Percentiles rank a stretch among this genome's conserved stretches.
phyloP scores from a whole-genome alignment of 2,329 filamentous ascomycete genomes.

The Rutstroemia sp. region DNA sequence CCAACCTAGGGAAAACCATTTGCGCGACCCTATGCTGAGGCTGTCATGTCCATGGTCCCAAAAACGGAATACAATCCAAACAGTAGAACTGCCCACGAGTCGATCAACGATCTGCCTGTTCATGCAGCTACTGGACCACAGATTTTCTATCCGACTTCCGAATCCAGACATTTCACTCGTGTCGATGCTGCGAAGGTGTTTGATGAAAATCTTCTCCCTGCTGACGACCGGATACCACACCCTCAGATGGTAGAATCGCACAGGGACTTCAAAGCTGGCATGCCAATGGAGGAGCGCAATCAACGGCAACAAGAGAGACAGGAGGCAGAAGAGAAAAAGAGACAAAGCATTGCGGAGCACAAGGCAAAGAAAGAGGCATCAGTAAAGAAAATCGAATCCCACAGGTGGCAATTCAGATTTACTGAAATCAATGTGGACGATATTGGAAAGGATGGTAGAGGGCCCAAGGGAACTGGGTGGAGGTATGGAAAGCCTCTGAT shows the following conservation, averaged over 20 bases:
- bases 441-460: slow-evolving; percentile 46
- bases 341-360: slow-evolving; percentile 30
- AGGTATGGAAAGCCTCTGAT: slow-evolving; percentile 56
- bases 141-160: slow-evolving; percentile 56
- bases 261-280: slow-evolving; percentile 36
- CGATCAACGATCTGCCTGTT: slow-evolving; percentile 58
- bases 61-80: slow-evolving; percentile 52
- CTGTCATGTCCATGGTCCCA: slow-evolving; percentile 75
- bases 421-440: slow-evolving; percentile 50
- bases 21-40: slow-evolving; percentile 67
- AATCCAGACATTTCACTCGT: slow-evolving; percentile 56
- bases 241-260: slow-evolving; percentile 53
- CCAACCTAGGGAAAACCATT: slow-evolving; percentile 61
- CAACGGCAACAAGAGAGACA: slow-evolving; percentile 26
- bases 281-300: slow-evolving; percentile 23
- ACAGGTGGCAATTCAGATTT: slow-evolving; percentile 57
- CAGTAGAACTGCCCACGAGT: slow-evolving; percentile 46
- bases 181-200: slow-evolving; percentile 60
- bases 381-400: slow-evolving; percentile 38
- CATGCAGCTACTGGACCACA: slow-evolving; percentile 55
- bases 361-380: slow-evolving; percentile 32
- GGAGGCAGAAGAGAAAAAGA: slow-evolving; percentile 38
- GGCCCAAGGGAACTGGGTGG: slow-evolving; percentile 47
- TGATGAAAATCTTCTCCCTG: slow-evolving; percentile 49
- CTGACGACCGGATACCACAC: slow-evolving; percentile 55